phyloP scores from a whole-genome alignment of 2,329 filamentous ascomycete genomes.

The Nemania bipapillata region DNA sequence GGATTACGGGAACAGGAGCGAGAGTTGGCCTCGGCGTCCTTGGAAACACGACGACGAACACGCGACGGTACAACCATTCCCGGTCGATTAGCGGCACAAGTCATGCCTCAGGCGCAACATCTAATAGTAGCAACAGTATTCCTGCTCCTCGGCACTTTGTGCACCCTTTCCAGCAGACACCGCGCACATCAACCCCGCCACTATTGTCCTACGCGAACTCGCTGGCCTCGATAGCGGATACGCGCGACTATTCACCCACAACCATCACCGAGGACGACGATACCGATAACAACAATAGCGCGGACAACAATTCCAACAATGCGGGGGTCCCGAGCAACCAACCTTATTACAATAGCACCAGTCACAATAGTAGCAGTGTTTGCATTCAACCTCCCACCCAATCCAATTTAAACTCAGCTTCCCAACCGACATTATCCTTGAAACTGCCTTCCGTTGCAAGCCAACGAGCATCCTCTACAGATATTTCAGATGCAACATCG shows the following conservation, averaged over 20 bases:
- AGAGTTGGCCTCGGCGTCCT: conserved; percentile 28
- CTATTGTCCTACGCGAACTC: conserved; percentile 69
- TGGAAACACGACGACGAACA: conserved; percentile 35
- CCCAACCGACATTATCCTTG: conserved; percentile 49
- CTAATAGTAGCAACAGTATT: conserved; percentile 58
- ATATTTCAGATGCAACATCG: conserved; percentile 51
- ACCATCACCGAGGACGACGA: conserved; percentile 65
- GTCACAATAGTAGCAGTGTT: conserved; percentile 34
- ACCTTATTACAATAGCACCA: conserved; percentile 20
- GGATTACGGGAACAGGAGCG: conserved; percentile 16
- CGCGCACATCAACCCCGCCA: conserved; percentile 69
- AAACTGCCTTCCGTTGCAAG: conserved; percentile 55
- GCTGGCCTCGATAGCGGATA: conserved; percentile 60
- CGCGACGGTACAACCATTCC: conserved; percentile 63
- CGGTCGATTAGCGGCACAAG: conserved; percentile 69
- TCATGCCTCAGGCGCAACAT: conserved; percentile 66
- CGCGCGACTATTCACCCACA: conserved; percentile 66
- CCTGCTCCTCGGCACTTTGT: conserved; percentile 61
- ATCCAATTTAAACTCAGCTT: conserved; percentile 45
- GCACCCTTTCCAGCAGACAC: conserved; percentile 73
- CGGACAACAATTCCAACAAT: too few relatives aligned
- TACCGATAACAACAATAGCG: neutral
- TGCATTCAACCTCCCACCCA: conserved; percentile 46
- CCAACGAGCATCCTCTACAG: conserved; percentile 55
- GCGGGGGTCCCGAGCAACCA: conserved; percentile 19